Evolutionary conservation across 2,329 filamentous ascomycete genomes (phyloP).

Genomic region (Aspergillus novofumigatus): DNA sequence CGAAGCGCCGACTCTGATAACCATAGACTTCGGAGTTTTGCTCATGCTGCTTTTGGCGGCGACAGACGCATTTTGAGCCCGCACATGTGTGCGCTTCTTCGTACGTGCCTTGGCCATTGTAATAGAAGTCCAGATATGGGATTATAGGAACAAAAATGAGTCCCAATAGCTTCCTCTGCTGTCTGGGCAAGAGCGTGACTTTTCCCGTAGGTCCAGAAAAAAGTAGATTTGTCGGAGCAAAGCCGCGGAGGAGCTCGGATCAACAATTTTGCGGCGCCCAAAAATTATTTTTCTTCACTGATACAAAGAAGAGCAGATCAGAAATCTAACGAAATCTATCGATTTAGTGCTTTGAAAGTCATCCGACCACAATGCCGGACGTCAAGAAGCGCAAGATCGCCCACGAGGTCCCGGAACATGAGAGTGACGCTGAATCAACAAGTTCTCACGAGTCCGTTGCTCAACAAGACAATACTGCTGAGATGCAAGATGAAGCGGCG

Average conservation of each 20-base stretch:
- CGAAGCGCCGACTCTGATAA: conserved; percentile 91
- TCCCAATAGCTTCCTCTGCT: conserved; percentile 5
- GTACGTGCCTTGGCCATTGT: conserved; percentile 73
- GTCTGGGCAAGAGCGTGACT: conserved; percentile 15
- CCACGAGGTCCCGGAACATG: conserved; percentile 18
- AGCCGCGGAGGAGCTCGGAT: conserved; percentile 30
- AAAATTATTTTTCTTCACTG: conserved; percentile 26
- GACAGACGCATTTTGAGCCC: conserved; percentile 55
- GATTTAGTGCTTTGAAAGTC: neutral
- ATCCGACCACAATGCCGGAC: conserved; percentile 28
- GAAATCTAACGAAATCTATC: conserved; percentile 8
- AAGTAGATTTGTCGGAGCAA: conserved; percentile 25
- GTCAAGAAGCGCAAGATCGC: conserved; percentile 41
- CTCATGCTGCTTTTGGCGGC: conserved; percentile 52
- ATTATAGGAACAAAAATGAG: conserved; percentile 4
- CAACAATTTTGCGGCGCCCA: conserved; percentile 34
- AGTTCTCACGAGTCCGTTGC: conserved; percentile 12
- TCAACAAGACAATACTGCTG: conserved; percentile 6
- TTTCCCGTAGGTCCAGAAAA: conserved; percentile 34
- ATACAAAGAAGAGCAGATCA: neutral
- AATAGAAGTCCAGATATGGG: conserved; percentile 1
- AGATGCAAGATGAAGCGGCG: neutral
- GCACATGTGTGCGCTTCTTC: conserved; percentile 85
- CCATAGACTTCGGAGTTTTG: conserved; percentile 89
- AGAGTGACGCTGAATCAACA: conserved; percentile 21